Conservation (phyloP, 2,329 filamentous ascomycete species). For the Ceratocystis cubensis region DNA sequence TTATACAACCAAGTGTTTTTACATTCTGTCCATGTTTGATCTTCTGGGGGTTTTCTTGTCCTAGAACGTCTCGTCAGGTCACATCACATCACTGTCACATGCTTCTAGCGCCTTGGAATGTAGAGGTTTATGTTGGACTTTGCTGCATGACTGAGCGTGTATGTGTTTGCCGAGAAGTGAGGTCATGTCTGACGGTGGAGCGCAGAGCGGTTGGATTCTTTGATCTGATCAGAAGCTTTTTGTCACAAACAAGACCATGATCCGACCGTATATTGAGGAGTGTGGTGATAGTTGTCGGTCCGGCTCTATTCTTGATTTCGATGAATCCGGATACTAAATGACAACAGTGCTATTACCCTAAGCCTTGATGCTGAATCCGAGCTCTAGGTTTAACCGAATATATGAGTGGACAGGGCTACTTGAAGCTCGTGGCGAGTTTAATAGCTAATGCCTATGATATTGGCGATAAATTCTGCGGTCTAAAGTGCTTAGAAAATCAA, state of each 20-base stretch:
- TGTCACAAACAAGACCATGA: background rate
- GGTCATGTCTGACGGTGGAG: background rate
- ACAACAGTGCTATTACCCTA: background rate
- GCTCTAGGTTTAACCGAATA: background rate
- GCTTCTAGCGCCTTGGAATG: background rate
- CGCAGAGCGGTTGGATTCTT: background rate
- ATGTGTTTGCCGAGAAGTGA: background rate
- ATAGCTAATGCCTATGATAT: background rate
- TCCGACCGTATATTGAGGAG: background rate
- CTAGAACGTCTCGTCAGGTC: too few relatives aligned
- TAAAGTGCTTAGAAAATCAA: too few relatives aligned
- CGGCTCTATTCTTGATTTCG: background rate
- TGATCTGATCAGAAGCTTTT: background rate
- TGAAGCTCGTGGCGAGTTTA: background rate
- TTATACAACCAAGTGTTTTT: constrained; percentile 20
- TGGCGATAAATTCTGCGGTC: too few relatives aligned
- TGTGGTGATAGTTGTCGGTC: background rate
- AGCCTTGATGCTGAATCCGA: background rate
- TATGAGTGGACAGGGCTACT: background rate
- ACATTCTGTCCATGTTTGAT: background rate
- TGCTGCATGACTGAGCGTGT: background rate
- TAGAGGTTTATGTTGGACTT: background rate
- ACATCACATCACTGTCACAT: background rate
- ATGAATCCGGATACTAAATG: background rate
- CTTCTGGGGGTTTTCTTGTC: background rate